These are phyloP conservation scores for Alternaria ventricosa DNA, from an alignment of 2,329 filamentous ascomycete genomes.

Conservation along the genomic window DNA sequence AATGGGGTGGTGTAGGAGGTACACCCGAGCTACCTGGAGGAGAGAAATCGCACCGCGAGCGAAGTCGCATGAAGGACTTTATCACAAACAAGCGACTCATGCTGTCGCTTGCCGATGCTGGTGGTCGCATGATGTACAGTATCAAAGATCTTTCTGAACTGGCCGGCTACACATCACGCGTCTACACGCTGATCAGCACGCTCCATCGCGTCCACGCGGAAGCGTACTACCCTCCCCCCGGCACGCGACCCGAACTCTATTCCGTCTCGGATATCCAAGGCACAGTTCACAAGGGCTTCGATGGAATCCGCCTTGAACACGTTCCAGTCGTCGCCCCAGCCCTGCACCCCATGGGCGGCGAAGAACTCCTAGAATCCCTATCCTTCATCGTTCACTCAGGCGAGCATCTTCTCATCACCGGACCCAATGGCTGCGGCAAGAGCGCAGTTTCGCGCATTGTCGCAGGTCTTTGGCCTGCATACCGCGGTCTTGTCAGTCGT, in stretches of 20 bases:
- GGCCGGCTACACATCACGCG: constrained; percentile 92
- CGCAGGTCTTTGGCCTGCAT: constrained; percentile 94
- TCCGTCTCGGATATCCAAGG: constrained; percentile 91
- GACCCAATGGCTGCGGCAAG: constrained; percentile 94
- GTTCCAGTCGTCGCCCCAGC: constrained; percentile 91
- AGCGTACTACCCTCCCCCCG: constrained; percentile 76
- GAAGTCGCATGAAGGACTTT: constrained; percentile 94
- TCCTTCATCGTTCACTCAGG: constrained; percentile 89
- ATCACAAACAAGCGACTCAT: constrained; percentile 99
- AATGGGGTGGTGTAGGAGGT: constrained; percentile 86
- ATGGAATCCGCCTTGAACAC: constrained; percentile 90
- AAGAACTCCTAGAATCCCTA: constrained; percentile 86
- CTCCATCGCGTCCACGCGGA: constrained; percentile 91
- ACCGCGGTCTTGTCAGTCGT: constrained; percentile 87
- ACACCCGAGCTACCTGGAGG: constrained; percentile 66
- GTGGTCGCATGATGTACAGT: constrained; percentile 98
- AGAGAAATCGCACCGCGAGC: constrained; percentile 68
- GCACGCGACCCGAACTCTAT: constrained; percentile 77
- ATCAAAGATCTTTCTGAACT: constrained; percentile 98
- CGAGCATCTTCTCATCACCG: constrained; percentile 93
- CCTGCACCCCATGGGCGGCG: constrained; percentile 87
- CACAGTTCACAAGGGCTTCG: constrained; percentile 92
- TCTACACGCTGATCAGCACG: constrained; percentile 94
- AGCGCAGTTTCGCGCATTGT: constrained; percentile 85
- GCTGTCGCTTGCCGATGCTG: constrained; percentile 94